A percentile compares a stretch with the other conserved stretches of the same genome.
phyloP scores from a whole-genome alignment of 2,329 filamentous ascomycete species.

The Thelonectria rubi region DNA sequence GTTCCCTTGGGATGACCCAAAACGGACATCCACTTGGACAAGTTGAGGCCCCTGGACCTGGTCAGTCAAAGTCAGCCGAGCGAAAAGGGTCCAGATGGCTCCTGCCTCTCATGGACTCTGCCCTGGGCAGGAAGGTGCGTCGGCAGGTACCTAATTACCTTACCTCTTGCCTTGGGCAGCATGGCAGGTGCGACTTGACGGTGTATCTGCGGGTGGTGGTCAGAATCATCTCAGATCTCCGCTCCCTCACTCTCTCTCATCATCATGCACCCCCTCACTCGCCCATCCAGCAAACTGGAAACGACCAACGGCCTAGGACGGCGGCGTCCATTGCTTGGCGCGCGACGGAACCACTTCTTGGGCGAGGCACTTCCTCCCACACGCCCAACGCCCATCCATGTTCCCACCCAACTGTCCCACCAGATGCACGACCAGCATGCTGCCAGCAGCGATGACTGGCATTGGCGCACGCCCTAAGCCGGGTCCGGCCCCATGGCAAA shows the following conservation, averaged over 20 bases:
- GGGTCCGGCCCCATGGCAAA: conserved; percentile 38
- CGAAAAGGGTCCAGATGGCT: conserved; percentile 4
- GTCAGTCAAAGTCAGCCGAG: conserved; percentile 15
- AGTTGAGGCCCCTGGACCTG: conserved; percentile 18
- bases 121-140: conserved; percentile 5
- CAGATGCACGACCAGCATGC: conserved; percentile 28
- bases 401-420: conserved; percentile 19
- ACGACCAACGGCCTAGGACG: neutral
- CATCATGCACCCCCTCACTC: no score
- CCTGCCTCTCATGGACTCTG: neutral
- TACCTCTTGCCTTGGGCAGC: no score
- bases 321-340: neutral
- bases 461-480: conserved; percentile 42
- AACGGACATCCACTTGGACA: conserved; percentile 13
- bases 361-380: neutral
- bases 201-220: neutral
- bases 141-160: no score
- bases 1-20: conserved; percentile 20
- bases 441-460: conserved; percentile 44
- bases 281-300: no score
- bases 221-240: conserved; percentile 22
- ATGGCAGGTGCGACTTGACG: no score
- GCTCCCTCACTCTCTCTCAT: neutral
- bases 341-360: neutral
- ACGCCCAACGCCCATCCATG: neutral